Conservation (phyloP, 2,329 filamentous ascomycete genomes). For the Keithomyces neogunnii region DNA sequence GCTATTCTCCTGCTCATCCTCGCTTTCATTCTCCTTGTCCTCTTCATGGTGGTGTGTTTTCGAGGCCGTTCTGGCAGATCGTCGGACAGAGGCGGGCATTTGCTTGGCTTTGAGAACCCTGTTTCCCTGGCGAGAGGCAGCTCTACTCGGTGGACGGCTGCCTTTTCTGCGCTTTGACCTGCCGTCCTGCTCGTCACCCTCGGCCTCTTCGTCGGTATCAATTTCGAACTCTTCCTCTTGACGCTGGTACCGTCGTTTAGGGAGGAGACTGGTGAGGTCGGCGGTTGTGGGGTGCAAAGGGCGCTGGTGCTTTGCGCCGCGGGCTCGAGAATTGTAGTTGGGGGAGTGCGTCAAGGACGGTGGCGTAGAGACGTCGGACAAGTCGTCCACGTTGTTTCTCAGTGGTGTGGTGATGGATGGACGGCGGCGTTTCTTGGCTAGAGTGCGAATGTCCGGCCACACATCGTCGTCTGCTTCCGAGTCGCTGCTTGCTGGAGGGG, state of each 20-base stretch:
- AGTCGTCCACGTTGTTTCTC: slow-evolving; percentile 24
- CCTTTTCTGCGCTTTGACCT: slow-evolving; percentile 24
- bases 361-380: slow-evolving; percentile 53
- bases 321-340: slow-evolving; percentile 32
- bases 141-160: slow-evolving; percentile 21
- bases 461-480: slow-evolving; percentile 33
- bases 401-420: slow-evolving; percentile 28
- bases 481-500: slow-evolving; percentile 47
- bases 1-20: slow-evolving; percentile 28
- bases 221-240: slow-evolving; percentile 30
- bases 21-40: slow-evolving; percentile 50
- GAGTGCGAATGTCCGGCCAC: slow-evolving; percentile 44
- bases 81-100: slow-evolving; percentile 12
- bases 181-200: slow-evolving; percentile 43
- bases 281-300: slow-evolving; percentile 43
- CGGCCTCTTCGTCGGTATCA: slow-evolving; percentile 35
- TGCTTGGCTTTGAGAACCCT: slow-evolving; percentile 18
- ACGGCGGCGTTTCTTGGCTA: slow-evolving; percentile 38
- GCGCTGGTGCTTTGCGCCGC: slow-evolving; percentile 25
- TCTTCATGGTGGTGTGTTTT: slow-evolving; percentile 46
- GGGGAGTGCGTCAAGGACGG: slow-evolving; percentile 60
- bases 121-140: slow-evolving; percentile 4
- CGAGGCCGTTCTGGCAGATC: slow-evolving; percentile 16
- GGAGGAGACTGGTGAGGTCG: slow-evolving; percentile 44
- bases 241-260: slow-evolving; percentile 39